Evolutionary conservation across 805 yeast genomes (phyloP), one percentile per base, ranked within the genome.

Genomic region (Kodamaea nitidulidarum): DNA sequence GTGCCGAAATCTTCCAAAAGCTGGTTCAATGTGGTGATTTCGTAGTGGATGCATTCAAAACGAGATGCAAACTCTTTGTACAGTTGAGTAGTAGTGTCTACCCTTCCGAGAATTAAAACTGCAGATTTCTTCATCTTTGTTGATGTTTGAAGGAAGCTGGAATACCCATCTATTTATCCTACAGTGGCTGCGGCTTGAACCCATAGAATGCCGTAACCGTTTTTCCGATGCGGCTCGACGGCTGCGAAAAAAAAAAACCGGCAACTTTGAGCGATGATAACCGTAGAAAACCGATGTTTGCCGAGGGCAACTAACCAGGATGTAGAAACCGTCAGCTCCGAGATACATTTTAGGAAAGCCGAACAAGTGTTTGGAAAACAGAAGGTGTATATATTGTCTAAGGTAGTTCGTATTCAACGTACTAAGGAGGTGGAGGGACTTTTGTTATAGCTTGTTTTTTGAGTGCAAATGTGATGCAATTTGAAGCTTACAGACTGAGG

Each of bases 51-150:
- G 18, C 52, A 47, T 12, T 55, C 53, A 43, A 42, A 55, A 24
- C 47, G 46, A 22, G 45, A 36, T 34, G 41, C 44, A 32, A 55
- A 55, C 21, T 36, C 38, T 17, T 44, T 32, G 43, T 47, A 55
- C 32, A 44, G 49, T 14, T 48, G 44, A 33, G 48, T 43, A 8
- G 41, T 36, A 14, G 46, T 44, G 42, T 46, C 46, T 16, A 54
- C 36, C 37, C 47, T 52, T 20, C 60, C 60, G 17, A 54, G 41
- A 33, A 56, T 37, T 29, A 55, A 47, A 22, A 54, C 60, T 31
- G 52, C 50, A 15, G 45, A 48, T 38, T 43, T 47, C 17, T 35
- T 42, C 48, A 42, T 44, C 8, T 4, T 27, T 14, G 16, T 5
- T 27, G 31, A 21, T 25, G n/a, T n/a, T 25, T 25, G 11, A 10